phyloP scores from a whole-genome alignment of 2,329 filamentous ascomycete species.

The Calonectria pteridis region DNA sequence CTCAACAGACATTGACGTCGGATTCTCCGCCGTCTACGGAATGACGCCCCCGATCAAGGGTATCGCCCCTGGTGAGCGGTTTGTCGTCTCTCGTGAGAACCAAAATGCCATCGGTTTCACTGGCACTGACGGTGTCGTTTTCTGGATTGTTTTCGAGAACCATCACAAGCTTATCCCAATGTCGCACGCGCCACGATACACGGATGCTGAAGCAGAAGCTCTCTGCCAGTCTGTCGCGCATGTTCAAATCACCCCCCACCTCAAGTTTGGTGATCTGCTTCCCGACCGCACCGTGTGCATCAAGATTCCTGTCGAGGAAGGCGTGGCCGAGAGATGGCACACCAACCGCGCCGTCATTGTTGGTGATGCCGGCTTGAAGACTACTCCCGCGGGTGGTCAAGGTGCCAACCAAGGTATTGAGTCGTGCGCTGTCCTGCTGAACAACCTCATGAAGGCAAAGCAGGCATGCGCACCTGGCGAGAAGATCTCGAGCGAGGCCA shows the following conservation, averaged over 20 bases:
- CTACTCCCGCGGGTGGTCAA: not conserved
- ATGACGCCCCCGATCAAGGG: not conserved
- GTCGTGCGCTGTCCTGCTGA: conserved; percentile 2
- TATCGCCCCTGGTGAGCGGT: not conserved
- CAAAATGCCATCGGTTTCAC: conserved; percentile 3
- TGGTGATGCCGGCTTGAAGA: not conserved
- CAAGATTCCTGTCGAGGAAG: not conserved
- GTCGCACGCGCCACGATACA: not conserved
- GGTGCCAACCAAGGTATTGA: conserved; percentile 5
- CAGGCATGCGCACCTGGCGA: not conserved
- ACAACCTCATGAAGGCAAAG: not conserved
- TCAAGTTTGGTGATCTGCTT: conserved; percentile 4
- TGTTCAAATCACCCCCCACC: conserved; percentile 3
- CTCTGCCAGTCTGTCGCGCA: conserved; percentile 6
- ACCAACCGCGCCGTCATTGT: not conserved
- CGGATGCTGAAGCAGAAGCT: not conserved
- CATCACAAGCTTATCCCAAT: not conserved
- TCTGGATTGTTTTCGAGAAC: conserved; percentile 9
- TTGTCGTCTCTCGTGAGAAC: conserved; percentile 3
- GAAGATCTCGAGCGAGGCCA: not conserved
- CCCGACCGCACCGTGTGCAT: conserved; percentile 8
- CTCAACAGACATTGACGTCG: not conserved
- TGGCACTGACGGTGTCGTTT: conserved; percentile 1
- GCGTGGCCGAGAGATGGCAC: not conserved
- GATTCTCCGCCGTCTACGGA: conserved; percentile 2